Evolutionary conservation across 2,329 filamentous ascomycete genomes (phyloP).

Genomic region (Setomelanomma holmii): DNA sequence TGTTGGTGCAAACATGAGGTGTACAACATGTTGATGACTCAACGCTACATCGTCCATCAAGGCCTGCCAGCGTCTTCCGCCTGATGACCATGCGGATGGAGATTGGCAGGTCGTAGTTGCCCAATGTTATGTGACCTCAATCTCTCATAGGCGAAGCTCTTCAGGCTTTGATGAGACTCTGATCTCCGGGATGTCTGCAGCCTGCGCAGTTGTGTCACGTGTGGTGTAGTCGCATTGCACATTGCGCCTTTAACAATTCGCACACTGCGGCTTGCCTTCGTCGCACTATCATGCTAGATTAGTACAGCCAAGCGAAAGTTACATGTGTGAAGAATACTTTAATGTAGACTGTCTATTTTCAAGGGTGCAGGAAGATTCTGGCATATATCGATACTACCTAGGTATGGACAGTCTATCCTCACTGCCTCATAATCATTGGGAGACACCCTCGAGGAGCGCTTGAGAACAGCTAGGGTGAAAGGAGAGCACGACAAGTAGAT

Average conservation of each 20-base stretch:
- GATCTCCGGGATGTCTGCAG: background rate
- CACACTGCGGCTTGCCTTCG: slow-evolving; percentile 34
- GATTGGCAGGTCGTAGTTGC: slow-evolving; percentile 33
- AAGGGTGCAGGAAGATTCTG: no score
- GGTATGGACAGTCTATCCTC: no score
- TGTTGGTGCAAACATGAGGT: slow-evolving; percentile 34
- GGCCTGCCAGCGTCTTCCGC: slow-evolving; percentile 19
- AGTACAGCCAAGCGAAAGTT: no score
- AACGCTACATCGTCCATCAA: slow-evolving; percentile 29
- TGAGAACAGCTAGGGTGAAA: no score
- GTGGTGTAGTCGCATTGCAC: slow-evolving; percentile 35
- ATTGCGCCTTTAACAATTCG: slow-evolving; percentile 30
- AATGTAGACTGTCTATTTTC: no score
- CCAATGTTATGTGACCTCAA: slow-evolving; percentile 38
- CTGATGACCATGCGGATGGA: slow-evolving; percentile 22
- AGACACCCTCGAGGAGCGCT: no score
- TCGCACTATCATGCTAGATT: slow-evolving; percentile 36
- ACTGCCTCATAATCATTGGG: no score
- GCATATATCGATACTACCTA: no score
- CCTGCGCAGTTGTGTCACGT: background rate
- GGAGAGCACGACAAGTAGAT: background rate
- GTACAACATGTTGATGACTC: slow-evolving; percentile 22
- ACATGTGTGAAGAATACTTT: no score
- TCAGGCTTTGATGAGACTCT: background rate
- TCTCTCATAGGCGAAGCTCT: slow-evolving; percentile 22